A percentile compares a stretch with the other conserved stretches of the same genome.
These are phyloP conservation scores for Penicillium parvum DNA, from an alignment of 495 filamentous ascomycete genomes.

Conservation along the genomic window DNA sequence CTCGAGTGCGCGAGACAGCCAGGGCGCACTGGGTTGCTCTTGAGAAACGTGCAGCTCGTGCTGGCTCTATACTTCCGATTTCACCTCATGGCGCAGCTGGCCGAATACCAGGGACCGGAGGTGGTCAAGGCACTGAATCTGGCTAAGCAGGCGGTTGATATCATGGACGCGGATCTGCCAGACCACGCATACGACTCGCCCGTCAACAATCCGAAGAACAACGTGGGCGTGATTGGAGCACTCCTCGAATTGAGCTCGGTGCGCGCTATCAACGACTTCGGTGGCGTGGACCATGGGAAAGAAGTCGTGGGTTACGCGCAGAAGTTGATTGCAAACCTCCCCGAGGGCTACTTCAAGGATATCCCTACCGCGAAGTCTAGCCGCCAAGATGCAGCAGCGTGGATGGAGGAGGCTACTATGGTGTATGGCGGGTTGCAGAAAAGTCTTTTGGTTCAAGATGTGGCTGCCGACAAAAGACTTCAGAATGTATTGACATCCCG, in stretches of 20 bases:
- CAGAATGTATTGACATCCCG: not conserved
- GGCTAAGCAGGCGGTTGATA: slow-evolving; percentile 44
- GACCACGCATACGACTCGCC: slow-evolving; percentile 5
- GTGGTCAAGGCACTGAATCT: slow-evolving; percentile 35
- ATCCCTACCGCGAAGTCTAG: slow-evolving; percentile 9
- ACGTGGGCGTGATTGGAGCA: slow-evolving; percentile 40
- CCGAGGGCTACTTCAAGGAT: slow-evolving; percentile 14
- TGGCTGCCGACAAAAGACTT: slow-evolving; percentile 9
- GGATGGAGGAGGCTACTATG: slow-evolving; percentile 28
- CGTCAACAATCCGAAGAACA: slow-evolving; percentile 28
- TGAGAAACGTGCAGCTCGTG: slow-evolving; percentile 39
- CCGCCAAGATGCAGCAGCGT: slow-evolving; percentile 5
- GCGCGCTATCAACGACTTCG: slow-evolving; percentile 27
- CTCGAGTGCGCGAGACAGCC: slow-evolving; percentile 49
- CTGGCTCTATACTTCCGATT: slow-evolving; percentile 47
- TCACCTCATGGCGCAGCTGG: slow-evolving; percentile 43
- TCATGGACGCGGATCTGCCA: slow-evolving; percentile 50
- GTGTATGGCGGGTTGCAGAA: slow-evolving; percentile 33
- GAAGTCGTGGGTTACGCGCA: slow-evolving; percentile 35
- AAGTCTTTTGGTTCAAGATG: slow-evolving; percentile 7
- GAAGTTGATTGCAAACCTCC: slow-evolving; percentile 26
- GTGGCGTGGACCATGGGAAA: slow-evolving; percentile 26
- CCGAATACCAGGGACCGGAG: slow-evolving; percentile 36
- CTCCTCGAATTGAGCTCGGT: slow-evolving; percentile 44
- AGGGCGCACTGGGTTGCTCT: slow-evolving; percentile 46